Base-by-base conservation (phyloP, 2,329 filamentous ascomycete genomes). In the Zalaria obscura region DNA sequence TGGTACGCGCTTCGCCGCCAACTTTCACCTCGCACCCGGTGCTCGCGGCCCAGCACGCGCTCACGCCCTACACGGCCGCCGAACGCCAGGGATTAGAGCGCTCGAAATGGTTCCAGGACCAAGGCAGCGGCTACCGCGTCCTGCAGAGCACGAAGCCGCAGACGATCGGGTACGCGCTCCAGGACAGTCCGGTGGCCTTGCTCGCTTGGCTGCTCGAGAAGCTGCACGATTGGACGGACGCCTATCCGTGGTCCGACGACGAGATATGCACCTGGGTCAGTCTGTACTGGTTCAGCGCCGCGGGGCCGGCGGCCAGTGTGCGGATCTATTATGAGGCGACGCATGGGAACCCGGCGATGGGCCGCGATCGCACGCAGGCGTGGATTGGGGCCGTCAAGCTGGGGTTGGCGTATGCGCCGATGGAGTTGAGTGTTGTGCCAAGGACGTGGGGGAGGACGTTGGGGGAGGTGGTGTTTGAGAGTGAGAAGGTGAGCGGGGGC, bases 131-230 rank as follows among this genome's bases (percentile, higher is more conserved):
- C 3, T 85, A 85, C 55, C 67, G 71, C 47, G 45, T 66, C 1
- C 60, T 72, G 45, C 80, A 85, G 50, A 61, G 35, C 8, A 86
- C 82, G 0, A 78, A 80, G 43, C 83, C 84, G 0, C 76, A 84
- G 40, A 89, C 83, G 0, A 54, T 88, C 0, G 78, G 78, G 0
- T 84, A 83, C 52, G 76, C 68, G 0, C 65, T 88, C 3, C 68
- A 73, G 0, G 82, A 87, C 54, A 78, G 72, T 5, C 84, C 83
- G 0, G 72, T 83, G 0, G 80, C 72, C 0, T 62, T 86, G 3
- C 65, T 89, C 1, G 75, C 80, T 0, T 91, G 84, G 84, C 77
- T 89, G 29, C 83, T 83, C 49, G 84, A 89, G 60, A 89, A 89
- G 55, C 62, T 89, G 32, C 75, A 80, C 49, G 78, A 83, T 50